phyloP scores from a whole-genome alignment of 805 yeast genomes.

The Tetrapisispora namnaoensis region DNA sequence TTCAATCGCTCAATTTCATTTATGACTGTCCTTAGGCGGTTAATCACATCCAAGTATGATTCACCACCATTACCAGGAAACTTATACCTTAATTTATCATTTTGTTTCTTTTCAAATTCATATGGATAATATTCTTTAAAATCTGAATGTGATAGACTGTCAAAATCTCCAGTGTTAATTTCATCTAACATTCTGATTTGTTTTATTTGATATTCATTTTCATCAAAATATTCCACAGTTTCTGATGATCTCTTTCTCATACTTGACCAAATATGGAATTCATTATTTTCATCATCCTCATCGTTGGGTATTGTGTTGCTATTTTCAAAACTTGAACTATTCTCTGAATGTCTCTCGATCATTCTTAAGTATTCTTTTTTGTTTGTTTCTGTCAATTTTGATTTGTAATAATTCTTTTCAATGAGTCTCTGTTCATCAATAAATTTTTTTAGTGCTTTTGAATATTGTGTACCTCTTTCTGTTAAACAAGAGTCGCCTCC shows the following conservation, averaged over 20 bases:
- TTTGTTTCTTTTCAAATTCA: conserved; percentile 67
- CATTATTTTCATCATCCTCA: conserved; percentile 32
- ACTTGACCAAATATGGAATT: conserved; percentile 85
- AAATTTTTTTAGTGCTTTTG: conserved; percentile 63
- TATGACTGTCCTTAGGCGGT: conserved; percentile 78
- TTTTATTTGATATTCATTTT: conserved; percentile 62
- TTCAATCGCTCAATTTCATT: conserved; percentile 88
- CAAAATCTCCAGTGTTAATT: conserved; percentile 85
- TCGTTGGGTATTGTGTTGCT: conserved; percentile 6
- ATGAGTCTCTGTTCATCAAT: conserved; percentile 59
- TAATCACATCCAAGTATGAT: conserved; percentile 86
- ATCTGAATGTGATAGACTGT: conserved; percentile 86
- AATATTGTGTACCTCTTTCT: conserved; percentile 63
- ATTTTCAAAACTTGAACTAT: neutral
- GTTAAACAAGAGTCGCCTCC: conserved; percentile 89
- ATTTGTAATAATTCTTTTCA: conserved; percentile 47
- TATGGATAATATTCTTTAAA: conserved; percentile 61
- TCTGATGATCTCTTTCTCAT: conserved; percentile 73
- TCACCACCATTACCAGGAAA: conserved; percentile 98
- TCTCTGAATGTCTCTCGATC: neutral
- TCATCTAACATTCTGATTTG: conserved; percentile 92
- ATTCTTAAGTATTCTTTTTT: conserved; percentile 1
- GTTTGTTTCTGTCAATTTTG: conserved; percentile 17
- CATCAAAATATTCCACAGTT: conserved; percentile 70
- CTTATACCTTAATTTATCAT: conserved; percentile 75